These are phyloP conservation scores for Exophiala xenobiotica DNA, from an alignment of 2,329 filamentous ascomycete species.

Conservation along the genomic window DNA sequence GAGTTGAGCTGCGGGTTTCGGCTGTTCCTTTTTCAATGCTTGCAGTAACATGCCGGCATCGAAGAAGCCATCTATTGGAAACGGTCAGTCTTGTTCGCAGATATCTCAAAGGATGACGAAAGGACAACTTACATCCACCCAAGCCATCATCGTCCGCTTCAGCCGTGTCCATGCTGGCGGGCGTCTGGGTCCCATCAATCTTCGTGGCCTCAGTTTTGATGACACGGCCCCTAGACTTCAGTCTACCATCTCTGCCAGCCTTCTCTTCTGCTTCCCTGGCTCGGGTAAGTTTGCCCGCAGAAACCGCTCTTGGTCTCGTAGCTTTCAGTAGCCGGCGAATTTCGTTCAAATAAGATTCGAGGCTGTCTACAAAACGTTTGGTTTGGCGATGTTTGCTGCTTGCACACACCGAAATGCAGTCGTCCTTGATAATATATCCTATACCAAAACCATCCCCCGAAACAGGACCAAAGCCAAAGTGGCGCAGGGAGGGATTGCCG, in stretches of 20 bases:
- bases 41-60: constrained; percentile 93
- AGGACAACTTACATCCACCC: constrained; percentile 76
- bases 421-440: constrained; percentile 98
- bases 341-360: constrained; percentile 88
- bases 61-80: constrained; percentile 80
- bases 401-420: constrained; percentile 85
- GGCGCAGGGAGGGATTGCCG: constrained; percentile 88
- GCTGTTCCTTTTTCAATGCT: constrained; percentile 41
- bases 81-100: constrained; percentile 35
- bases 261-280: constrained; percentile 65
- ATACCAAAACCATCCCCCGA: constrained; percentile 94
- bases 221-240: constrained; percentile 68
- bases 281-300: constrained; percentile 54
- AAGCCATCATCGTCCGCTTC: constrained; percentile 80
- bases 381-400: constrained; percentile 94
- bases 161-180: constrained; percentile 64
- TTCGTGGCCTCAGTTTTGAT: constrained; percentile 42
- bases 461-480: constrained; percentile 95
- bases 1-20: constrained; percentile 33
- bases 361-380: constrained; percentile 79
- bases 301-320: constrained; percentile 55
- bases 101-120: constrained; percentile 13
- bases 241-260: constrained; percentile 36
- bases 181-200: constrained; percentile 56
- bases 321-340: constrained; percentile 80